Evolutionary conservation across 2,329 filamentous ascomycete genomes (phyloP), one percentile per base, ranked within the genome.

Genomic region (Colletotrichum tanaceti): DNA sequence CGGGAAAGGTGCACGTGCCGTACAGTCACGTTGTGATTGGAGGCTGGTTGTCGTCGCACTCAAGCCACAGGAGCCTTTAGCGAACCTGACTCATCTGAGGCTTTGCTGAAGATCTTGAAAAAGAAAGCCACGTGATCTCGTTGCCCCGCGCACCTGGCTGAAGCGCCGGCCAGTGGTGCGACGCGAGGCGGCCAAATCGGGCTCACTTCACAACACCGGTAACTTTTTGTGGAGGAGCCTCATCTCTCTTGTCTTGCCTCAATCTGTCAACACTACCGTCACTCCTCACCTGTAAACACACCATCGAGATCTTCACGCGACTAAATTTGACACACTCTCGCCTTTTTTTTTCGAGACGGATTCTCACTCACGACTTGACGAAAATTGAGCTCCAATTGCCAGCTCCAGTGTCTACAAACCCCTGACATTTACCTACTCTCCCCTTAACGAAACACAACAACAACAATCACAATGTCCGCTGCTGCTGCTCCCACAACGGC

Each of bases 121-220:
- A 13, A 1, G 1, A 1, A 3, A 24, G 5, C 9, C 66, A 70
- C 64, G 67, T 70, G 67, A 68, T 52, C 24, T 41, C 52, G 64
- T 70, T 70, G 67, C 64, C 67, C 64, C 67, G 64, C 67, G 67
- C 66, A 66, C 66, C 66, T 68, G 52, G 47, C 62, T 50, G 14
- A 14, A 54, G 41, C 58, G 39, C 20, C n/a, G 61, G 53, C 62
- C 55, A 50, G 50, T 55, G 47, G 13, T 69, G 66, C 55, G 52
- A 66, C 66, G 50, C 44, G 57, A 66, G 57, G 35, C 61, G 64
- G 44, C 58, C 58, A 24, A 44, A 57, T 50, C 20, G 43, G 58
- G 65, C 24, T 68, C 54, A 47, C 65, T 65, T 65, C 65, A 68
- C 53, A 68, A 68, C 65, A 68, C 18, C 20, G 24, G 32, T 18